These are phyloP conservation scores for Lithospermum erythrorhizon DNA, from an alignment of 257 asterid species.

Conservation along the genomic window DNA sequence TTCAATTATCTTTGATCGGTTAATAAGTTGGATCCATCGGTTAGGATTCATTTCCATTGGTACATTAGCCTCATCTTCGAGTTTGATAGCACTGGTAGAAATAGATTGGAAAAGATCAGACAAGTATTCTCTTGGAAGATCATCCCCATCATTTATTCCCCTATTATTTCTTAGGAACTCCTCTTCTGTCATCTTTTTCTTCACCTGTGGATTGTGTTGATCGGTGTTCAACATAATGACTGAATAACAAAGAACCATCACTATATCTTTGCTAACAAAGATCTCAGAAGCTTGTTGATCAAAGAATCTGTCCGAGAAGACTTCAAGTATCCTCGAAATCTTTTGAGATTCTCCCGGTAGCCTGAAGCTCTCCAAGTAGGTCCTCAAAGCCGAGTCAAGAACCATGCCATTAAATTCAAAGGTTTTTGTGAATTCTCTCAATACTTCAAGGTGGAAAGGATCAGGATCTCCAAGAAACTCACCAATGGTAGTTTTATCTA, in stretches of 20 bases:
- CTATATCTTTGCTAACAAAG: conserved; percentile 69
- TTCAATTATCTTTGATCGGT: conserved; percentile 43
- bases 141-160: conserved; percentile 68
- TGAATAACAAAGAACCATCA: conserved; percentile 69
- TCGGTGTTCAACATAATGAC: conserved; percentile 92
- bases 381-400: conserved; percentile 58
- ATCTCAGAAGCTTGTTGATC: conserved; percentile 82
- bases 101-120: conserved; percentile 81
- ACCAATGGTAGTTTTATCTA: conserved; percentile 67
- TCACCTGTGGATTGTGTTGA: conserved; percentile 90
- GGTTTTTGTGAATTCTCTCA: conserved; percentile 62
- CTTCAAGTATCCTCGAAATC: conserved; percentile 79
- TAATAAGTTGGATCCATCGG: conserved; percentile 79
- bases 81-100: conserved; percentile 40
- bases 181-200: conserved; percentile 93
- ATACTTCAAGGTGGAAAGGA: conserved; percentile 57
- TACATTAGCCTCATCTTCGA: conserved; percentile 23
- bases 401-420: conserved; percentile 72
- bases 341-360: conserved; percentile 92
- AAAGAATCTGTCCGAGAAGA: conserved; percentile 79
- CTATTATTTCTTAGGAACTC: conserved; percentile 79
- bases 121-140: conserved; percentile 83
- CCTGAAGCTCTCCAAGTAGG: conserved; percentile 64
- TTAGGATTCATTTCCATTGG: conserved; percentile 59
- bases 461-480: conserved; percentile 85